Evolutionary conservation across 345 rosid genomes (phyloP).

Genomic region (Linum lewisii): DNA sequence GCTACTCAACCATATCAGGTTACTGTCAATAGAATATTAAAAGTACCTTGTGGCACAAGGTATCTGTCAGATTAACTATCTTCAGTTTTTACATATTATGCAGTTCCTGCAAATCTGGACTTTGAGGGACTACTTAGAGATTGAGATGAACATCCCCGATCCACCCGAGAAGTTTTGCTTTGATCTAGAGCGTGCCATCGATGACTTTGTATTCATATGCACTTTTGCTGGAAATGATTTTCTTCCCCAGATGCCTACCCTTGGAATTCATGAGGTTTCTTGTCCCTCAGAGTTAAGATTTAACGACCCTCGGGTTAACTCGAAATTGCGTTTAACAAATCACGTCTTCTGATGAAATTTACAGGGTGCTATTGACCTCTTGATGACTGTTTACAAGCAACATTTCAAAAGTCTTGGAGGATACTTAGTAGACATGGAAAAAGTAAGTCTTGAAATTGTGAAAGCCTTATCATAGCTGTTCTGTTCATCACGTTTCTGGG

Average conservation of each 20-base stretch:
- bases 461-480: not conserved
- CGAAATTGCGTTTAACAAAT: not conserved
- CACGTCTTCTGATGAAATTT: not conserved
- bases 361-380: constrained; percentile 18
- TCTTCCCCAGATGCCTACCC: constrained; percentile 25
- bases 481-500: too few relatives aligned
- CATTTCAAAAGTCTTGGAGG: constrained; percentile 21
- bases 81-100: not conserved
- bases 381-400: constrained; percentile 22
- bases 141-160: constrained; percentile 10
- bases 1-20: constrained; percentile 16
- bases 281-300: too few relatives aligned
- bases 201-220: constrained; percentile 24
- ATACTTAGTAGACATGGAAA: constrained; percentile 19
- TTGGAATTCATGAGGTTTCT: constrained; percentile 19
- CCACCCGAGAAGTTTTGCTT: constrained; percentile 9
- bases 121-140: constrained; percentile 19
- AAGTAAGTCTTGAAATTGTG: constrained; percentile 11
- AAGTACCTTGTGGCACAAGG: not conserved
- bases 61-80: not conserved
- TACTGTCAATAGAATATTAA: not conserved
- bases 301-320: too few relatives aligned
- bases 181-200: constrained; percentile 14
- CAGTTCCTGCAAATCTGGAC: constrained; percentile 27
- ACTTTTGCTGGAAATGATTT: constrained; percentile 25